A percentile compares a stretch with the other conserved stretches of the same genome.
Conservation (phyloP, 768 basidiomycete species). For the Lactarius hengduanensis region DNA sequence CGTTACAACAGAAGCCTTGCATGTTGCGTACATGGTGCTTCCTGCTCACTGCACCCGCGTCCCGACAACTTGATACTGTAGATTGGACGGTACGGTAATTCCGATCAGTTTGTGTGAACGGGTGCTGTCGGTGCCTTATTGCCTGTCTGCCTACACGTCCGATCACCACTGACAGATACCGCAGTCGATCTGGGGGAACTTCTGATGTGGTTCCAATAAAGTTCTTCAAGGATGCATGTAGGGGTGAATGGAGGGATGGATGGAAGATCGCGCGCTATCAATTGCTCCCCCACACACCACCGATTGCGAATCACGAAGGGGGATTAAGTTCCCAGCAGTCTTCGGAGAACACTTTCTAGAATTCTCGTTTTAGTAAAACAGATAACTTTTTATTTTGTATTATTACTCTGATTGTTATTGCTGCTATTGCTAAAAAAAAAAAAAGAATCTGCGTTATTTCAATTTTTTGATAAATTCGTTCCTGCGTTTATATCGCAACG, state of each 20-base stretch:
- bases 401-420: background rate
- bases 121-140: background rate
- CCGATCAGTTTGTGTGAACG: background rate
- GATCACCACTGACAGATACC: background rate
- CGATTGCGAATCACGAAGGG: background rate
- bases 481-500: background rate
- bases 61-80: background rate
- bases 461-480: background rate
- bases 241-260: background rate
- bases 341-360: conserved; percentile 1
- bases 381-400: background rate
- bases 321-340: background rate
- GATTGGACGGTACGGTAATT: background rate
- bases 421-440: conserved; percentile 1
- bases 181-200: background rate
- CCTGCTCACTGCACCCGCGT: background rate
- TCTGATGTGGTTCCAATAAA: background rate
- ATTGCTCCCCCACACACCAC: background rate
- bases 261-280: background rate
- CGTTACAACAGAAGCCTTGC: background rate
- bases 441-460: background rate
- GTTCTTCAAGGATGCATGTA: background rate
- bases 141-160: background rate
- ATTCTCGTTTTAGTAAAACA: conserved; percentile 1
- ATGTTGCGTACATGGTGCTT: background rate